phyloP scores from a whole-genome alignment of 208 protist species.

The Angomonas deanei region DNA sequence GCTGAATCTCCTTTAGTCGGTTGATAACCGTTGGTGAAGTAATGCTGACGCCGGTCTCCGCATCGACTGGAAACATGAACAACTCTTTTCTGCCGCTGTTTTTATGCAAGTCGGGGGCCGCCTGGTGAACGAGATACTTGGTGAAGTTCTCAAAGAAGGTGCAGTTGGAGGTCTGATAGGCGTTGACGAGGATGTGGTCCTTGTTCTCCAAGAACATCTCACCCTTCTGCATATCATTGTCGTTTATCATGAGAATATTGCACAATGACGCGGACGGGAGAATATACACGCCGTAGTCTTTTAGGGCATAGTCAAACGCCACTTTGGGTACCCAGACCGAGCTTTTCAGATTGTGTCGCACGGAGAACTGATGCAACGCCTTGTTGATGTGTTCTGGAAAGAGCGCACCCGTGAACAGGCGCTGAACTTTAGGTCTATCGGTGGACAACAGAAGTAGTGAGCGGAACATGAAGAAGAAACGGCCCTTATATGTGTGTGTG shows the following conservation, averaged over 20 bases:
- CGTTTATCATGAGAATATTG: slow-evolving; percentile 33
- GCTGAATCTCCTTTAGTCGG: slow-evolving; percentile 13
- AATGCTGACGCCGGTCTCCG: slow-evolving; percentile 3
- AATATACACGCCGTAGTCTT: slow-evolving; percentile 31
- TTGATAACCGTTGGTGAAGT: background rate
- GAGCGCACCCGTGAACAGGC: slow-evolving; percentile 67
- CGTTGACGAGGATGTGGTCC: slow-evolving; percentile 67
- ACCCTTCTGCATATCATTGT: slow-evolving; percentile 10
- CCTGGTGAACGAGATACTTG: slow-evolving; percentile 19
- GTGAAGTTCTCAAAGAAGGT: slow-evolving; percentile 52
- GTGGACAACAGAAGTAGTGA: background rate
- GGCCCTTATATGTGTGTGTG: background rate
- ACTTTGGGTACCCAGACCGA: slow-evolving; percentile 63
- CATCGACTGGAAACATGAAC: background rate
- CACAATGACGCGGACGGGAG: slow-evolving; percentile 64
- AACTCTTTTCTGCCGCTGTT: background rate
- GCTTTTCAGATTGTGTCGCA: slow-evolving; percentile 45
- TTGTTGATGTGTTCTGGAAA: slow-evolving; percentile 64
- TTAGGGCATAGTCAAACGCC: slow-evolving; percentile 27
- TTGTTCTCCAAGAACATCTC: slow-evolving; percentile 13
- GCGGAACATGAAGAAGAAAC: background rate
- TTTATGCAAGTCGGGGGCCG: background rate
- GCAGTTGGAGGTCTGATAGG: slow-evolving; percentile 57
- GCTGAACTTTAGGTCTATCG: slow-evolving; percentile 22
- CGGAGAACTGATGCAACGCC: slow-evolving; percentile 45